Evolutionary conservation across 441 rosid species (phyloP).

Genomic region (Pelargonium fulgidum): DNA sequence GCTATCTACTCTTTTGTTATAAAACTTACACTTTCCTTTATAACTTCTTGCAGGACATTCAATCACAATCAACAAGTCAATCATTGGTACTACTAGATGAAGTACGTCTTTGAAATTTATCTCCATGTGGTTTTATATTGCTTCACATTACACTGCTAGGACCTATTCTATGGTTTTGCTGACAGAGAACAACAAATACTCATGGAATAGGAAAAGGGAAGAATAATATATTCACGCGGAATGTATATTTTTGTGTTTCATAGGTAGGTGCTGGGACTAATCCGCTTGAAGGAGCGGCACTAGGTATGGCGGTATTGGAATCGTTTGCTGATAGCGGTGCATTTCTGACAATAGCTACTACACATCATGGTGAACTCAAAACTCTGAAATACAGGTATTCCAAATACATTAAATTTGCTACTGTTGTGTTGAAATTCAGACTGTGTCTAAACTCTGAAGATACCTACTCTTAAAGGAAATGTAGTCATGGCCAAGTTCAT

Average conservation of each 20-base stretch:
- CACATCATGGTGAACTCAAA: conserved; percentile 91
- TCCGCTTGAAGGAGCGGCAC: conserved; percentile 97
- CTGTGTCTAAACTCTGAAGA: background rate
- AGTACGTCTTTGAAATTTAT: conserved; percentile 40
- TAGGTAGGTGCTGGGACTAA: conserved; percentile 98
- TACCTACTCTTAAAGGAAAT: conserved; percentile 11
- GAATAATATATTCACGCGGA: conserved; percentile 6
- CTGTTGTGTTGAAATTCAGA: background rate
- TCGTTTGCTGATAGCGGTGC: conserved; percentile 72
- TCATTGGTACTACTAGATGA: conserved; percentile 89
- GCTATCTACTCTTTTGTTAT: conserved; percentile 4
- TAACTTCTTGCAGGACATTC: conserved; percentile 59
- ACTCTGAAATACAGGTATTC: conserved; percentile 78
- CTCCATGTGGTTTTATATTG: background rate
- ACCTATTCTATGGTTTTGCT: background rate
- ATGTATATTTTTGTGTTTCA: conserved; percentile 13
- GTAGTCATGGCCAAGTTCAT: conserved; percentile 6
- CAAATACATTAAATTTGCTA: background rate
- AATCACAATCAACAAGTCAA: conserved; percentile 57
- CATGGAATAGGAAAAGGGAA: background rate
- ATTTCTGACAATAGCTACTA: conserved; percentile 84
- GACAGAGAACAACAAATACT: background rate
- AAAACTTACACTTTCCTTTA: conserved; percentile 10
- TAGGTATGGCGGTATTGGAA: conserved; percentile 87
- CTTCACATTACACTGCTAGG: conserved; percentile 7